Conservation (phyloP, 2,329 filamentous ascomycete genomes). For the Trichoderma sp. region DNA sequence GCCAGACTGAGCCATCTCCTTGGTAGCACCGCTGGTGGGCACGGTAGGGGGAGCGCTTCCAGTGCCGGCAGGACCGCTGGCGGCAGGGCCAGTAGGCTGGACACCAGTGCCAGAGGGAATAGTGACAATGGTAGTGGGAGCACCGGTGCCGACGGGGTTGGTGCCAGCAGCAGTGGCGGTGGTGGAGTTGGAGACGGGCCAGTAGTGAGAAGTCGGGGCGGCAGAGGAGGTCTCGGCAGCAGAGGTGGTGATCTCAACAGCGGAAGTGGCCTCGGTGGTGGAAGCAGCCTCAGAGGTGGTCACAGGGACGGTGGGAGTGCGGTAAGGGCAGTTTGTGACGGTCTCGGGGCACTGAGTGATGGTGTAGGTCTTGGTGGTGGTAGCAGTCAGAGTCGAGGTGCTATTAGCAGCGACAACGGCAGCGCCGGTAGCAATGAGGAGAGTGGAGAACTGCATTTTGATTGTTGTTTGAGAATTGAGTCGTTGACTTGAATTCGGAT, state of each 20-base stretch:
- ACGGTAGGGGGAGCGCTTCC: slow-evolving; percentile 20
- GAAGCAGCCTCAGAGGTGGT: slow-evolving; percentile 21
- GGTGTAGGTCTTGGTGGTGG: slow-evolving; percentile 44
- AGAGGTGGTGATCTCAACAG: slow-evolving; percentile 31
- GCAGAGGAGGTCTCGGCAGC: slow-evolving; percentile 21
- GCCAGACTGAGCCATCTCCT: slow-evolving; percentile 40
- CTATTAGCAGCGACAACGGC: slow-evolving; percentile 32
- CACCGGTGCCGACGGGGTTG: slow-evolving; percentile 24
- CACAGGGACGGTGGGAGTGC: slow-evolving; percentile 26
- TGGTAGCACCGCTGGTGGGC: slow-evolving; percentile 35
- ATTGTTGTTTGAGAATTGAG: background rate
- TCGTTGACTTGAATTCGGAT: background rate
- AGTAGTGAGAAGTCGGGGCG: slow-evolving; percentile 24
- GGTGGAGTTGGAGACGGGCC: slow-evolving; percentile 37
- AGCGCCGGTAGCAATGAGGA: slow-evolving; percentile 41
- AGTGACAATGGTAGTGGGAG: slow-evolving; percentile 28
- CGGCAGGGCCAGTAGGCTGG: slow-evolving; percentile 23
- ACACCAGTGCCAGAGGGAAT: slow-evolving; percentile 22
- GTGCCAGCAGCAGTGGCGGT: slow-evolving; percentile 22
- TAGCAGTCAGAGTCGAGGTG: slow-evolving; percentile 45
- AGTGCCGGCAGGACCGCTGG: slow-evolving; percentile 22
- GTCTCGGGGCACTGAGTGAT: slow-evolving; percentile 48
- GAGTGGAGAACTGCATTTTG: slow-evolving; percentile 48
- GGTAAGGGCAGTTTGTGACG: slow-evolving; percentile 44
- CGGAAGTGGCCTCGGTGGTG: slow-evolving; percentile 29